Base-by-base conservation (phyloP, 805 yeast genomes). In the Pichia californica region DNA sequence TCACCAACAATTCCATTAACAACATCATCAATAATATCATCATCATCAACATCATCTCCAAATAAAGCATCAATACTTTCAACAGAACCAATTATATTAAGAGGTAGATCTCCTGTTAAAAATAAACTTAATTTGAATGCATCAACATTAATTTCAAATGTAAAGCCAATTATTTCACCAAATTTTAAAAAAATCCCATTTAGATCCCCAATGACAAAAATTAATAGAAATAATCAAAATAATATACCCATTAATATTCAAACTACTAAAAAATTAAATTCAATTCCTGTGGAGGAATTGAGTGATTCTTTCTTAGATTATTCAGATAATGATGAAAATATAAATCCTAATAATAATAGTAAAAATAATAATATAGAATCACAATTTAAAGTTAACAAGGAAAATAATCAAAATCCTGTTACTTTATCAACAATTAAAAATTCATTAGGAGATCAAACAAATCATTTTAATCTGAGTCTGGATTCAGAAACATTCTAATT, bases 291-390 rank as follows among this genome's bases (percentile, higher is more conserved):
- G 42, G 59, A 56, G 33, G 62, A 57, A 36, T 41, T 57, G 29
- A 57, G 57, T 36, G 62, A 57, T 40, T 57, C 61, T 5, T 48
- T 56, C 52, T 30, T 45, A 18, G 48, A 45, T 26, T 40, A 46
- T 40, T 46, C 49, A 16, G 52, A 49, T 25, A 34, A 23, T 23
- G 25, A 37, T 31, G 56, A 41, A 25, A 31, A 32, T 9, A 25
- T n/a, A 15, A 31, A 33, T 6, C 10, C 8, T 19, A 11, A 16
- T 6, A 15, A 25, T 25, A 29, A 28, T 10, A 25, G n/a, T 31
- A 34, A 34, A 31, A 35, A 18, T 15, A 31, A n/a, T n/a, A n/a
- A n/a, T n/a, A n/a, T n/a, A n/a, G n/a, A n/a, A n/a, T n/a, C n/a
- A n/a, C n/a, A n/a, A n/a, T n/a, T n/a, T n/a, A n/a, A n/a, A n/a